Evolutionary conservation across 306 rosid genomes (phyloP).

Genomic region (Fagus crenata): DNA sequence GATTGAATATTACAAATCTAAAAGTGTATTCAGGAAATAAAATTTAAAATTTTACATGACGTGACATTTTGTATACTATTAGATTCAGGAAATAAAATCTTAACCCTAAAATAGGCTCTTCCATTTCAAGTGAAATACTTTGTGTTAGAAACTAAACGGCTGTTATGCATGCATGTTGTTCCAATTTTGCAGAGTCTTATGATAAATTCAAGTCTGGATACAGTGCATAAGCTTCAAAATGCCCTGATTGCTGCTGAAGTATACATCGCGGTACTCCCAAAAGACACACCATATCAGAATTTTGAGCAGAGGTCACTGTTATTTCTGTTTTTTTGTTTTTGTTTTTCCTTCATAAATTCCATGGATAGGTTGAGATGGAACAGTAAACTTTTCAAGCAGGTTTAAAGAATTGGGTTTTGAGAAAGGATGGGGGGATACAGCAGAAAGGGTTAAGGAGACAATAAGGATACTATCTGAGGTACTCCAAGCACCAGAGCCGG

Average conservation of each 20-base stretch:
- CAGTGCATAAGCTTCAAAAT: slow-evolving; percentile 66
- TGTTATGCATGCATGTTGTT: not conserved
- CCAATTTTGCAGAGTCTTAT: slow-evolving; percentile 55
- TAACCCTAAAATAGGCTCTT: no score
- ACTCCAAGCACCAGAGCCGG: slow-evolving; percentile 85
- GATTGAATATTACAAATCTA: no score
- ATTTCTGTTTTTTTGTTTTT: not conserved
- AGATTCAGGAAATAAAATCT: no score
- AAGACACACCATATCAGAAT: slow-evolving; percentile 50
- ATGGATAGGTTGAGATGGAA: not conserved
- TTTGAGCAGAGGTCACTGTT: slow-evolving; percentile 59
- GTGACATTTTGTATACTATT: no score
- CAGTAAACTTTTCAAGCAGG: slow-evolving; percentile 32
- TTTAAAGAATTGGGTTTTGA: slow-evolving; percentile 90
- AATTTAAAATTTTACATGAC: no score
- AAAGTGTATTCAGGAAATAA: no score
- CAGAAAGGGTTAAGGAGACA: slow-evolving; percentile 72
- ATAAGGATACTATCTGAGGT: slow-evolving; percentile 65
- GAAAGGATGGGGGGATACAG: slow-evolving; percentile 91
- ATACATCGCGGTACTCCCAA: slow-evolving; percentile 55
- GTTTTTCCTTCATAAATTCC: not conserved
- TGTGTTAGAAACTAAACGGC: not conserved
- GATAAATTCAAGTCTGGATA: slow-evolving; percentile 57
- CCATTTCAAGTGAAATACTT: not conserved
- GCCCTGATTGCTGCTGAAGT: slow-evolving; percentile 65